These are phyloP conservation scores for Pestalotiopsis fici DNA, from an alignment of 2,329 filamentous ascomycete species.

Conservation along the genomic window DNA sequence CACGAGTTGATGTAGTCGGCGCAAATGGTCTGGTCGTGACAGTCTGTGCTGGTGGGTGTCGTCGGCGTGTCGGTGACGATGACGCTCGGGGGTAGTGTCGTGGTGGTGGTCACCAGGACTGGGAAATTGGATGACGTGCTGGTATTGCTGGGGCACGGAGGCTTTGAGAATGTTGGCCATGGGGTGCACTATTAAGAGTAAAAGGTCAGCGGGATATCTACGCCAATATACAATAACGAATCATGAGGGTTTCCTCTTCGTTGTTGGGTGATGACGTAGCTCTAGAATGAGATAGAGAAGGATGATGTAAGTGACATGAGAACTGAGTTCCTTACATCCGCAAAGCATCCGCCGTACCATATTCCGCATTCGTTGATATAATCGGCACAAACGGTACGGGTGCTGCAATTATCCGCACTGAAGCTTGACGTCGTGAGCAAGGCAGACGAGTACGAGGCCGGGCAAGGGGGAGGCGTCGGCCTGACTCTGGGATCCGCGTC, in stretches of 20 bases:
- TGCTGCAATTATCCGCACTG: constrained; percentile 11
- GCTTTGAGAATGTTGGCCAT: constrained; percentile 16
- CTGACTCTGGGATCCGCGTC: background rate
- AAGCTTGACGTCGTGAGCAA: background rate
- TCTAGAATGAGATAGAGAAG: background rate
- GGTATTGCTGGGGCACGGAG: constrained; percentile 12
- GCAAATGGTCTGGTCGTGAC: constrained; percentile 15
- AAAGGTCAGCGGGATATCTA: too few relatives aligned
- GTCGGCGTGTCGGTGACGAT: background rate
- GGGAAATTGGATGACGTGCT: background rate
- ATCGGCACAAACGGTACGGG: constrained; percentile 17
- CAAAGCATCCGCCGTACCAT: constrained; percentile 17
- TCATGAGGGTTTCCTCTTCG: too few relatives aligned
- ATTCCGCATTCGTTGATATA: constrained; percentile 19
- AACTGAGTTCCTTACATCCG: background rate
- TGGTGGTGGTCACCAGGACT: background rate
- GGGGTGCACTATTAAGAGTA: constrained; percentile 18
- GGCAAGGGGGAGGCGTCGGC: background rate
- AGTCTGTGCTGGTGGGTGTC: background rate
- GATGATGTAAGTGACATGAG: background rate
- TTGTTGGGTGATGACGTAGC: background rate
- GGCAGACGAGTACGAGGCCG: background rate
- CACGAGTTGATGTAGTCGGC: constrained; percentile 21
- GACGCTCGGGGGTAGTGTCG: background rate
- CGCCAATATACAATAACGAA: too few relatives aligned